phyloP scores from a whole-genome alignment of 2,329 filamentous ascomycete genomes.

The Alternaria ventricosa region DNA sequence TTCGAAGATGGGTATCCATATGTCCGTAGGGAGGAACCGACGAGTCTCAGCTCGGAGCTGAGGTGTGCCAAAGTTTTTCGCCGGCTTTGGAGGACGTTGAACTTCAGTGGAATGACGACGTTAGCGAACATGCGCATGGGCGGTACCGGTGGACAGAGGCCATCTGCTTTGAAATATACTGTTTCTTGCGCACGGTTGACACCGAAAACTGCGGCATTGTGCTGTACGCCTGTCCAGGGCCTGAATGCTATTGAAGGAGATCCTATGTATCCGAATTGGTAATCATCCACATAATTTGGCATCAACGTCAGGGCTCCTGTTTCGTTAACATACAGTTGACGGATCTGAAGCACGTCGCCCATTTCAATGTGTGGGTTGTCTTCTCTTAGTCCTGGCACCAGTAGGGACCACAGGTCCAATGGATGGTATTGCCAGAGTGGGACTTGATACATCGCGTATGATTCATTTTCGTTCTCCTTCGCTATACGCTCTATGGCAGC shows the following conservation, averaged over 20 bases:
- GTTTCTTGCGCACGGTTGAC: constrained; percentile 32
- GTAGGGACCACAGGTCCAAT: constrained; percentile 24
- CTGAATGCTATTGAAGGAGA: neutral
- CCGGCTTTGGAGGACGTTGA: constrained; percentile 11
- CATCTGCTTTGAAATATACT: constrained; percentile 29
- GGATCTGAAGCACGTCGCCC: constrained; percentile 42
- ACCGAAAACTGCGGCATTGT: constrained; percentile 29
- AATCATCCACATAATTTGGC: neutral
- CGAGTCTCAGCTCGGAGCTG: constrained; percentile 6
- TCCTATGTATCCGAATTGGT: neutral
- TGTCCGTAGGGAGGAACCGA: neutral
- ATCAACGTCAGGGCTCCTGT: constrained; percentile 13
- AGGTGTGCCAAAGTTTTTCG: constrained; percentile 16
- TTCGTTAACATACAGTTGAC: constrained; percentile 32
- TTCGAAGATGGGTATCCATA: neutral
- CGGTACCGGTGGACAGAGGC: constrained; percentile 5
- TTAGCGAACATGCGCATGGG: constrained; percentile 27
- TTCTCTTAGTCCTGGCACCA: constrained; percentile 40
- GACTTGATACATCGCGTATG: constrained; percentile 27
- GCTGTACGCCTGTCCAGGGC: constrained; percentile 28
- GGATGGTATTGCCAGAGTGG: constrained; percentile 3
- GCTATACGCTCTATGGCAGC: constrained; percentile 26
- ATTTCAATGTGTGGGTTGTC: constrained; percentile 40
- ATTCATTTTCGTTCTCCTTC: constrained; percentile 23
- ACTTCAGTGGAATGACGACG: constrained; percentile 31